These are phyloP conservation scores for Venturia carpophila DNA, from an alignment of 2,329 filamentous ascomycete genomes.

Conservation along the genomic window DNA sequence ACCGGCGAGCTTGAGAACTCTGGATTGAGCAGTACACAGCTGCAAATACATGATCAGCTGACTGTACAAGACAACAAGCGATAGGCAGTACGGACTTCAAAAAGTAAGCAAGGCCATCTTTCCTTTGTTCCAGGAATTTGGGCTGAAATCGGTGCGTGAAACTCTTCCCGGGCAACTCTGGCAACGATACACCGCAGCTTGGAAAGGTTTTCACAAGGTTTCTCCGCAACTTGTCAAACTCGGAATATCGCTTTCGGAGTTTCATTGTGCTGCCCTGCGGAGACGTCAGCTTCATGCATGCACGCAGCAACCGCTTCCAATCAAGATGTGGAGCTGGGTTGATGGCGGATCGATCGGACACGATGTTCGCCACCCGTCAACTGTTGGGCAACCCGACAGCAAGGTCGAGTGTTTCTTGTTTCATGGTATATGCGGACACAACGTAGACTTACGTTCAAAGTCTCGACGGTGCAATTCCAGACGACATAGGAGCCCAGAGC, in stretches of 20 bases:
- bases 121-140: conserved; percentile 76
- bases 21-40: conserved; percentile 84
- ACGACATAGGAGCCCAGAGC: conserved; percentile 84
- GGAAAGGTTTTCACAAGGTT: conserved; percentile 75
- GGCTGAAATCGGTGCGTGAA: conserved; percentile 71
- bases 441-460: conserved; percentile 58
- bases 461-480: conserved; percentile 85
- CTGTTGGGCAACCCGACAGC: conserved; percentile 5
- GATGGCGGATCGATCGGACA: conserved; percentile 10
- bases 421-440: conserved; percentile 8
- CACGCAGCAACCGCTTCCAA: background rate
- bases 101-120: conserved; percentile 81
- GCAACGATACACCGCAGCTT: conserved; percentile 74
- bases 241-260: conserved; percentile 71
- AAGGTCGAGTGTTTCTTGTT: background rate
- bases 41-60: conserved; percentile 33
- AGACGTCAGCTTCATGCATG: conserved; percentile 12
- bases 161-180: conserved; percentile 85
- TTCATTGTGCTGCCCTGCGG: conserved; percentile 48
- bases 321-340: conserved; percentile 22
- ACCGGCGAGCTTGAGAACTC: conserved; percentile 90
- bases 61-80: background rate
- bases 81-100: conserved; percentile 60
- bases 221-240: conserved; percentile 76
- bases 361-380: conserved; percentile 9